Conservation (phyloP, 2,329 filamentous ascomycete species). For the Fusarium sp. region DNA sequence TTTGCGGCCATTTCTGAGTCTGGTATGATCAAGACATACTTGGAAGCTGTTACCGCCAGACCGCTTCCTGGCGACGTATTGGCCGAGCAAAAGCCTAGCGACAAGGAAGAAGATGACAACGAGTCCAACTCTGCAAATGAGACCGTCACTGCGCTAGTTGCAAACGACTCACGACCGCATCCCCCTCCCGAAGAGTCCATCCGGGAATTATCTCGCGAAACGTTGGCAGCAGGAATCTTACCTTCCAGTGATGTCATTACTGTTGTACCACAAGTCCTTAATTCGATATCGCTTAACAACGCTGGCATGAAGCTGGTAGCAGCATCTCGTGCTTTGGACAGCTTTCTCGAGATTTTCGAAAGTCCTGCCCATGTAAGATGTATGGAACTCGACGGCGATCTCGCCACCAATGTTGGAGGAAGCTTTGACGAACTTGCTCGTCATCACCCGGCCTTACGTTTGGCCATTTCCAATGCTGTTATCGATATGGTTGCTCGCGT, state of each 20-base stretch:
- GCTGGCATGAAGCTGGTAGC: slow-evolving; percentile 88
- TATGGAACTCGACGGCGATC: slow-evolving; percentile 75
- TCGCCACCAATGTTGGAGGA: slow-evolving; percentile 78
- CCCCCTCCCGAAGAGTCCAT: slow-evolving; percentile 63
- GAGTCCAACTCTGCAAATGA: slow-evolving; percentile 51
- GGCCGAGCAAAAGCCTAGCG: slow-evolving; percentile 42
- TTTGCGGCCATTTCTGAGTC: slow-evolving; percentile 96
- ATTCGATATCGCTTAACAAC: slow-evolving; percentile 92
- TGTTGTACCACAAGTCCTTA: slow-evolving; percentile 86
- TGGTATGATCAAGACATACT: slow-evolving; percentile 84
- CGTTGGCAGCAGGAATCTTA: slow-evolving; percentile 76
- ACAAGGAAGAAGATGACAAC: slow-evolving; percentile 46
- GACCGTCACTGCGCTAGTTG: slow-evolving; percentile 51
- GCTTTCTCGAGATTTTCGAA: slow-evolving; percentile 96
- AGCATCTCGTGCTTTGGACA: slow-evolving; percentile 81
- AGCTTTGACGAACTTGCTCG: slow-evolving; percentile 94
- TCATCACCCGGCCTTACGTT: slow-evolving; percentile 87
- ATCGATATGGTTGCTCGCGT: slow-evolving; percentile 89
- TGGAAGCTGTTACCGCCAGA: slow-evolving; percentile 79
- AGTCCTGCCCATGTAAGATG: slow-evolving; percentile 88
- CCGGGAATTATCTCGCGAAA: slow-evolving; percentile 52
- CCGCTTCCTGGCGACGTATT: slow-evolving; percentile 49
- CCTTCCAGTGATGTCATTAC: slow-evolving; percentile 89
- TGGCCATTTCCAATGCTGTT: slow-evolving; percentile 83
- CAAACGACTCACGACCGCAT: slow-evolving; percentile 55